These are phyloP conservation scores for Yamadazyma akitaensis DNA, from an alignment of 805 yeast species.

Conservation along the genomic window DNA sequence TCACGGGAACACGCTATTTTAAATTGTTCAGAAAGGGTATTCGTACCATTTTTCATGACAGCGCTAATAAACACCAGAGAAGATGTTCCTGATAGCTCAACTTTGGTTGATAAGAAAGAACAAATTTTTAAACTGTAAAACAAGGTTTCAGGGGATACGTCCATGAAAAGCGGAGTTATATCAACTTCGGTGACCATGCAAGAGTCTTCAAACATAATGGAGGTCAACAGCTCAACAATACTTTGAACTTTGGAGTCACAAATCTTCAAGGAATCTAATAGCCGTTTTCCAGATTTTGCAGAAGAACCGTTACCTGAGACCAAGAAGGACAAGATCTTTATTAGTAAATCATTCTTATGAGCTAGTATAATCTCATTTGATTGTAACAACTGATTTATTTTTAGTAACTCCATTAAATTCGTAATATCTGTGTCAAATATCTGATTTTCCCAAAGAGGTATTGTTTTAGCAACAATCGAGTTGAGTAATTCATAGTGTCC, in stretches of 20 bases:
- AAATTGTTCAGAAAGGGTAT: constrained; percentile 25
- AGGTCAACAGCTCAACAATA: background rate
- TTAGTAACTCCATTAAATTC: background rate
- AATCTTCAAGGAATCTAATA: background rate
- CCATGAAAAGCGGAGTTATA: background rate
- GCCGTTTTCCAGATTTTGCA: background rate
- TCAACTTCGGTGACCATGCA: background rate
- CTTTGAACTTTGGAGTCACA: background rate
- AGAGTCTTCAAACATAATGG: background rate
- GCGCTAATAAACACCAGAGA: background rate
- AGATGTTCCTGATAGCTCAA: background rate
- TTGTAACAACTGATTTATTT: background rate
- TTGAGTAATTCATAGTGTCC: background rate
- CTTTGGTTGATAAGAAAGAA: constrained; percentile 3
- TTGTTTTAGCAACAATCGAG: background rate
- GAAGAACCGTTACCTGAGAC: background rate
- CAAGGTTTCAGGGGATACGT: background rate
- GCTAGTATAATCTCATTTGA: background rate
- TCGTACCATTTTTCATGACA: constrained; percentile 5
- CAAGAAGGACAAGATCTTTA: background rate
- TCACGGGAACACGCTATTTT: constrained; percentile 17
- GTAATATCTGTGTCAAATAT: background rate
- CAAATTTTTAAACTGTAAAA: background rate
- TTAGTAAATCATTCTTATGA: background rate
- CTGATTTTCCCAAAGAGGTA: background rate